phyloP scores from a whole-genome alignment of 2,329 filamentous ascomycete genomes.

The Aspergillus sp. region DNA sequence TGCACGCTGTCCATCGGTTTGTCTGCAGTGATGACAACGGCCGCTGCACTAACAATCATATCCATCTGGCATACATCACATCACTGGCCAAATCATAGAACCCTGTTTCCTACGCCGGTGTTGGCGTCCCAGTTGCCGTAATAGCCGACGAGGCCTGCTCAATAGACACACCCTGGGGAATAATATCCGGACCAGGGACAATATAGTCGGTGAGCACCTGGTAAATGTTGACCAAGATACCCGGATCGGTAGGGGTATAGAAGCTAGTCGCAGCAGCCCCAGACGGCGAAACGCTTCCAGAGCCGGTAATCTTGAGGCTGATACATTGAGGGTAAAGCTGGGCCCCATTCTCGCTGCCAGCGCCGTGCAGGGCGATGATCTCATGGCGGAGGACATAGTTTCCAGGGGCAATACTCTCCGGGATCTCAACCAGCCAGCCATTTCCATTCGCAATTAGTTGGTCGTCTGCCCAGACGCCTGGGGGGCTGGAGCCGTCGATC shows the following conservation, averaged over 20 bases:
- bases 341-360: slow-evolving; percentile 45
- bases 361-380: slow-evolving; percentile 55
- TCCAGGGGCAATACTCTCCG: slow-evolving; percentile 46
- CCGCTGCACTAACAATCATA: background rate
- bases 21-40: too few relatives aligned
- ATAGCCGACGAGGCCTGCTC: slow-evolving; percentile 17
- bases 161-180: slow-evolving; percentile 11
- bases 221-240: slow-evolving; percentile 63
- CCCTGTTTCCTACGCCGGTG: background rate
- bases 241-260: slow-evolving; percentile 58
- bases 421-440: slow-evolving; percentile 52
- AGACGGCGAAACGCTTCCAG: slow-evolving; percentile 47
- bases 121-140: slow-evolving; percentile 12
- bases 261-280: slow-evolving; percentile 55
- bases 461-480: slow-evolving; percentile 58
- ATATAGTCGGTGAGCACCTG: slow-evolving; percentile 11
- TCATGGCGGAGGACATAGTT: slow-evolving; percentile 58
- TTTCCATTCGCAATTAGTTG: slow-evolving; percentile 54
- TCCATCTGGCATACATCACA: background rate
- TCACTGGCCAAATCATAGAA: background rate
- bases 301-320: slow-evolving; percentile 61
- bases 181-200: slow-evolving; percentile 16
- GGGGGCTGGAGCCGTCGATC: slow-evolving; percentile 41
- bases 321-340: slow-evolving; percentile 60
- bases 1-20: too few relatives aligned